Conservation (phyloP, 108 stramenopile species). For the Fragilaria crotonensis region DNA sequence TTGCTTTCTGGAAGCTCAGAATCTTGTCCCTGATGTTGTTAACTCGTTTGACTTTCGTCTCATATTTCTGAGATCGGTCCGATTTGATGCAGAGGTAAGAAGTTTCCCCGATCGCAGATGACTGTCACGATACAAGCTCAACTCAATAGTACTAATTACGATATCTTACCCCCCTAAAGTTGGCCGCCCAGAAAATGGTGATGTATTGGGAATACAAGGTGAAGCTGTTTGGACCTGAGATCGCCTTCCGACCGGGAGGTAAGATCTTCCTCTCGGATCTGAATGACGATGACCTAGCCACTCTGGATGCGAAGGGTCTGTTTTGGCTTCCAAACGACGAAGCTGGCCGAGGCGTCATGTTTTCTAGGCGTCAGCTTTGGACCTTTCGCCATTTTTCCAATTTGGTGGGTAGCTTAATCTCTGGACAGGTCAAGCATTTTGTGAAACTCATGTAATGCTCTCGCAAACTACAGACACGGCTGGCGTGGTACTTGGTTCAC, state of each 20-base stretch:
- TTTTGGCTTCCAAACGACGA: neutral
- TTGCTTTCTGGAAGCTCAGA: neutral
- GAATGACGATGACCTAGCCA: neutral
- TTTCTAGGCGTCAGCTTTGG: neutral
- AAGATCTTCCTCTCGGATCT: neutral
- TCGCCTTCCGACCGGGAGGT: neutral
- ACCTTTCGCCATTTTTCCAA: neutral
- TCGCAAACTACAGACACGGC: neutral
- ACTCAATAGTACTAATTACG: too few species aligned
- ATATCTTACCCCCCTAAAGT: too few species aligned
- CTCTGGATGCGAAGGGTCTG: neutral
- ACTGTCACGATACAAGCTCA: neutral
- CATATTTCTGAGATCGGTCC: neutral
- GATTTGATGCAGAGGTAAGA: neutral
- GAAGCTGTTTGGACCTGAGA: neutral
- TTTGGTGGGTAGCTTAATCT: neutral
- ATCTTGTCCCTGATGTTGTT: neutral
- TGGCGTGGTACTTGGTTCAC: neutral
- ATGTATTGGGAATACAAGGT: neutral
- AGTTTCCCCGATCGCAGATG: neutral
- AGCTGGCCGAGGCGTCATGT: neutral
- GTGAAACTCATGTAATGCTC: neutral
- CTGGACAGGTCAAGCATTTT: neutral
- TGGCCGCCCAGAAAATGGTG: neutral
- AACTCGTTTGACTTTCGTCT: neutral